Base-by-base conservation (phyloP, 345 rosid genomes). In the Clausena lansium region DNA sequence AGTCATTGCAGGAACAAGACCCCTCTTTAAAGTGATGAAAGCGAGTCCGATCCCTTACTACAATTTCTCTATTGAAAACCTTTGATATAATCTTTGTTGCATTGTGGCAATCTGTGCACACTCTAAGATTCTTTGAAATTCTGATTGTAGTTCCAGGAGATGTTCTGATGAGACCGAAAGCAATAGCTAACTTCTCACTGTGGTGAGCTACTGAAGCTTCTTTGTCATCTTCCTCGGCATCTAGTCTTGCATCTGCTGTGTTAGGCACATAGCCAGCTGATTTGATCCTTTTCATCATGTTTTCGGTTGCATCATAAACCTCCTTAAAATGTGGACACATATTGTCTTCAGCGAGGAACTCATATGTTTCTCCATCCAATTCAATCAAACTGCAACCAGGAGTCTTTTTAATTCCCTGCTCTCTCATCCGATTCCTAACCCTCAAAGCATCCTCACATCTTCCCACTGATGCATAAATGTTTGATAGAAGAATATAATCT, bases 171-270 rank as follows among this genome's bases (percentile, higher is more conserved):
- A 86, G 85, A 78, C 81, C 83, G 47, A 80, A 84, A 27, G 89
- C 85, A 66, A 86, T 82, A 7, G 87, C 84, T 70, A 86, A 71
- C 82, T 84, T 86, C 87, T 84, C 87, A 41, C 89, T 84, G 41
- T 82, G 89, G 73, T 84, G 87, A 78, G 87, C 83, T 25, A 82
- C 78, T 54, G 87, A 73, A 74, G 79, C 79, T 74, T 86, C 89
- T 69, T 80, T 86, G 55, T 84, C 82, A 25, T 73, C 84, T 76
- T 77, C 84, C 35, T 79, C 88, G 7, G 84, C 88, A 76, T 85
- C 88, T 30, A 85, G 41, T 71, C 86, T 78, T 50, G 77, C 81
- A 35, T 81, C 81, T 11, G 69, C 77, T 10, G 32, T 64, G 75
- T 83, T 79, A 27, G 88, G 88, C 36, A 47, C 52, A 24, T 83